Evolutionary conservation across 345 rosid genomes (phyloP).

Genomic region (Eucalyptus globulus): DNA sequence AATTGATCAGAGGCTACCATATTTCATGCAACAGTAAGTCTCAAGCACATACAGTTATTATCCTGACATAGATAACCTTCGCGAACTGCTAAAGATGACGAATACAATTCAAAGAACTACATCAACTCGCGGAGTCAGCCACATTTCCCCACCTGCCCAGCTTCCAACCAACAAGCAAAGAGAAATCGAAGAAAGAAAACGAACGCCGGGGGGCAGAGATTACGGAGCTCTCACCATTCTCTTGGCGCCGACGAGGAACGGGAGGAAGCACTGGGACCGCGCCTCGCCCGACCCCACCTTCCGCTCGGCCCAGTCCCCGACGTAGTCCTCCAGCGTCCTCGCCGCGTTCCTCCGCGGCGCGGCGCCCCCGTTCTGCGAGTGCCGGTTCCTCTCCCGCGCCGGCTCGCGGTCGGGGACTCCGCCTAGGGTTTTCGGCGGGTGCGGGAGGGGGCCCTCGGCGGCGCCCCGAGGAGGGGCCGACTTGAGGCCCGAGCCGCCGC

Average conservation of each 20-base stretch:
- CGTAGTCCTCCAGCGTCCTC: constrained; percentile 23
- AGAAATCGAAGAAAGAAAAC: not conserved
- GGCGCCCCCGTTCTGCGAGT: not conserved
- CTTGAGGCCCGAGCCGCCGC: not conserved
- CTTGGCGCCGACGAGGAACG: constrained; percentile 66
- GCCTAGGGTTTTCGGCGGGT: constrained; percentile 7
- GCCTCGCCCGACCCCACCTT: constrained; percentile 37
- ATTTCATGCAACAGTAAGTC: not conserved
- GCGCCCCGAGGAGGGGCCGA: constrained; percentile 13
- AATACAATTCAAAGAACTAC: not conserved
- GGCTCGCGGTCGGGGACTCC: not conserved
- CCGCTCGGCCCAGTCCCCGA: constrained; percentile 20
- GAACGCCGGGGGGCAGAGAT: not conserved
- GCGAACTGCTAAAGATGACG: not conserved
- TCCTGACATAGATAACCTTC: not conserved
- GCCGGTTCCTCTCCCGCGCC: not conserved
- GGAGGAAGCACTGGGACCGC: constrained; percentile 35
- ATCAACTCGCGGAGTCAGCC: not conserved
- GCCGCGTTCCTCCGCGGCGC: constrained; percentile 5
- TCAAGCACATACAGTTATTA: not conserved
- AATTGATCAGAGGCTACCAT: not conserved
- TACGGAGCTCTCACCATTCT: constrained; percentile 27
- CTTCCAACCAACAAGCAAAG: not conserved
- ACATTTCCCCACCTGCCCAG: not conserved
- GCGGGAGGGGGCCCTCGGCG: not conserved